A percentile compares a stretch with the other conserved stretches of the same genome.
These are phyloP conservation scores for Castanopsis chinensis DNA, from an alignment of 306 rosid genomes.

Conservation along the genomic window DNA sequence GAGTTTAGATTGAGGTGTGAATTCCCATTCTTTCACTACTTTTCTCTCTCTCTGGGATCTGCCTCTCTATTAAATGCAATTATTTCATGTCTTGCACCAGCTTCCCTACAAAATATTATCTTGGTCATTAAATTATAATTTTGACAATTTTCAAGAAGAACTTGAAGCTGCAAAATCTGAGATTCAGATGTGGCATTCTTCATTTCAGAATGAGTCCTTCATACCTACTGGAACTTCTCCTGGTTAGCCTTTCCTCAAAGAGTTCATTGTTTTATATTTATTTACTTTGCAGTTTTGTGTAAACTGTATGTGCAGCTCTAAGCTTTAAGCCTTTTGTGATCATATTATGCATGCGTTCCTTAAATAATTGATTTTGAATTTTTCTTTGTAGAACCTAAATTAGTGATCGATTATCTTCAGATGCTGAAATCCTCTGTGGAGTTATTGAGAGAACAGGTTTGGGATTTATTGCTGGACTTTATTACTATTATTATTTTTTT, in stretches of 20 bases:
- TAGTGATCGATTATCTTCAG: conserved; percentile 72
- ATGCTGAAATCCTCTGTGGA: conserved; percentile 81
- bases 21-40: no score
- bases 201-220: conserved; percentile 70
- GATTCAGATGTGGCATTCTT: conserved; percentile 73
- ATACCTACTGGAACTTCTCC: conserved; percentile 69
- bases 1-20: no score
- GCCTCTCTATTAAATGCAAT: no score
- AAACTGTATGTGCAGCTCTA: background rate
- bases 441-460: conserved; percentile 84
- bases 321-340: background rate
- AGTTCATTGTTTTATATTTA: conserved; percentile 1
- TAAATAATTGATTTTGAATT: conserved; percentile 12
- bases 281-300: background rate
- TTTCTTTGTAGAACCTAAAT: conserved; percentile 58
- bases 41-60: no score
- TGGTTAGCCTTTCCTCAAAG: conserved; percentile 46
- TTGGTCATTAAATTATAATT: conserved; percentile 16
- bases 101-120: background rate
- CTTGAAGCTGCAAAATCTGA: conserved; percentile 73
- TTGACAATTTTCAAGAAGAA: conserved; percentile 49
- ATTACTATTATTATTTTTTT: conserved; percentile 3
- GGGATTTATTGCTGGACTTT: background rate
- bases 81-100: no score
- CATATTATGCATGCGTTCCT: background rate